These are phyloP conservation scores for Melastoma malabathricum DNA, from an alignment of 345 rosid species.

Conservation along the genomic window DNA sequence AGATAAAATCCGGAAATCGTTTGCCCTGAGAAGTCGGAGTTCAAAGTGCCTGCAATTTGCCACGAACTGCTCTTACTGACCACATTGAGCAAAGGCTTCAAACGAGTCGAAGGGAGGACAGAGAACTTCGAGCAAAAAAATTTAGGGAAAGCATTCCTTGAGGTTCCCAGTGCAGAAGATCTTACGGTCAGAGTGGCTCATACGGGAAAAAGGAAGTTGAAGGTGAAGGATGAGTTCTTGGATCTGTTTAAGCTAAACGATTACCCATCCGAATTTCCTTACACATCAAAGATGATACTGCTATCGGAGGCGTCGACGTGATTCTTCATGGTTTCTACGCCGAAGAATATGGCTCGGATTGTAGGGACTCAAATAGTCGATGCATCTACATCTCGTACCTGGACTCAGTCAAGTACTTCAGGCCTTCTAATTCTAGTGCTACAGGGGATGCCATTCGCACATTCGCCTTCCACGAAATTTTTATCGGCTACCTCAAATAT, in stretches of 20 bases:
- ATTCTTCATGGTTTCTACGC: constrained; percentile 87
- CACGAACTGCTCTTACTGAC: constrained; percentile 74
- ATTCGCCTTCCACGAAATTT: constrained; percentile 88
- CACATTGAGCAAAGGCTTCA: constrained; percentile 74
- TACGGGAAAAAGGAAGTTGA: constrained; percentile 74
- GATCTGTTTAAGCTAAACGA: constrained; percentile 64
- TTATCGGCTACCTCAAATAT: constrained; percentile 94
- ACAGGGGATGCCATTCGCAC: constrained; percentile 89
- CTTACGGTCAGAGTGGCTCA: constrained; percentile 88
- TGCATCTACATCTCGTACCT: constrained; percentile 87
- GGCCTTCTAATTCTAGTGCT: constrained; percentile 64
- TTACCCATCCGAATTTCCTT: constrained; percentile 76
- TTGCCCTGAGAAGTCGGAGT: constrained; percentile 70
- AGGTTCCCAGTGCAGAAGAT: constrained; percentile 83
- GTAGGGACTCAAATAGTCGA: constrained; percentile 73
- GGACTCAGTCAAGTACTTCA: constrained; percentile 92
- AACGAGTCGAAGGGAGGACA: constrained; percentile 58
- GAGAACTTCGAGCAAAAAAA: constrained; percentile 50
- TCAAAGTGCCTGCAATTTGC: constrained; percentile 82
- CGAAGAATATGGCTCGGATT: constrained; percentile 91
- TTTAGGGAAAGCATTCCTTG: constrained; percentile 56
- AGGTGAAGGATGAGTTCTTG: constrained; percentile 80
- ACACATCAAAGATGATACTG: constrained; percentile 59
- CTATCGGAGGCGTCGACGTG: constrained; percentile 87
- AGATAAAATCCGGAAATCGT: constrained; percentile 53